Base-by-base conservation (phyloP, 352 stramenopile genomes). In the Globisporangium okanoganense region DNA sequence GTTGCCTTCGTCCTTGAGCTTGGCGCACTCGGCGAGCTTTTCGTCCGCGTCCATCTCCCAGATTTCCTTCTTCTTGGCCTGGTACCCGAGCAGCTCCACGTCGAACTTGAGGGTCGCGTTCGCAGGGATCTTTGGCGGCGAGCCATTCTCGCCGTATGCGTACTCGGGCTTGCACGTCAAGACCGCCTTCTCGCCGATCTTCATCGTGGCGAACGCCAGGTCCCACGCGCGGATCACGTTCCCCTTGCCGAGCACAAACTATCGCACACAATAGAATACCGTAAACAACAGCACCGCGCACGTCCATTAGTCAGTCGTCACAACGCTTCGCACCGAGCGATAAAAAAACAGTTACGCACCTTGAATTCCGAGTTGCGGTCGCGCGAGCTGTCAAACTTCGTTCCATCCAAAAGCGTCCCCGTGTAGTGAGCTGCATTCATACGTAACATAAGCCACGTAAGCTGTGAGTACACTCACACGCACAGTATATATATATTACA, bases 61-160 rank as follows among this genome's bases (percentile, higher is more conserved):
- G 68, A 94, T 90, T 71, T 98, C 87, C 71, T 98, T 98, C 38
- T 92, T 88, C 74, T 98, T 98, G 53, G 96, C 90, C 54, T 85
- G 82, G 71, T 98, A 98, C 48, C 84, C 90, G 27, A 99, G 67
- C 50, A 99, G 71, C 75, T 99, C 96, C 9, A 99, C 94, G 50
- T 99, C 96, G 72, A 99, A 99, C 68, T 97, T 90, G 18, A 99
- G 73, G 56, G 87, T 97, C 7, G 95, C 89, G 55, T 97, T 94
- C n/a, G 82, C 70, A 8, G 96, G 96, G 64, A 99, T 99, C 70
- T 97, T 98, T 0, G 93, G 94, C 31, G 93, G 94, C 56, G 78
- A 95, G 40, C 92, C 91, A 43, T 64, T 84, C 51, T 82, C 83
- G 18, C 96, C 95, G 73, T 99, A 99, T 25, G 87, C 96, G 67